Evolutionary conservation across 2,329 filamentous ascomycete genomes (phyloP), one percentile per base, ranked within the genome.

Genomic region (Fusarium sarcochroum): DNA sequence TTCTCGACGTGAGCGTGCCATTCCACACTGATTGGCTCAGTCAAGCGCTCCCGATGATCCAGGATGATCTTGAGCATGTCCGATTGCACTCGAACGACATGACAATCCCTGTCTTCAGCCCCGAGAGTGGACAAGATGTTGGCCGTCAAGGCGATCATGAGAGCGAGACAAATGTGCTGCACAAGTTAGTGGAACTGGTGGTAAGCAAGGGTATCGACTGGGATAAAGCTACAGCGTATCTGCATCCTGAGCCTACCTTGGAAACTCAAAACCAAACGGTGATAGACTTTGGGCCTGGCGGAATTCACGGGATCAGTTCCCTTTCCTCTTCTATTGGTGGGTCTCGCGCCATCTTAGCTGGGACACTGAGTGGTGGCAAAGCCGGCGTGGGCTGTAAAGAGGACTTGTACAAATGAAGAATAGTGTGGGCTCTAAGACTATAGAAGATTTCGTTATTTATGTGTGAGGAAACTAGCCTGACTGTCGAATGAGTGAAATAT

Each of bases 1-100:
- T 62, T 23, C 47, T 62, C 18, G 17, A 62, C 13, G 58, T 58
- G 17, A 62, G 58, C 21, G 58, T 62, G n/a, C 58, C 58, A 14
- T 62, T 62, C 30, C 58, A 62, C 23, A 62, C 34, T 17, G 15
- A 18, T 10, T 62, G 53, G 53, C 53, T 62, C 6, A 37, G 58
- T 4, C 13, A 52, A 15, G 58, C 58, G 5, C 18, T 62, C 14
- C 46, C 41, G 34, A 44, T 52, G 52, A 58, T 62, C 35, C 58
- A 51, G 7, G 15, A 58, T 11, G 58, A 62, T 21, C 37, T 58
- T 35, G 48, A 58, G 7, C 21, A 58, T 20, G 20, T 58, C 20
- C 7, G 8, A 10, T 20, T 46, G 50, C 14, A 32, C 6, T 18
- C 38, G 4, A 41, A 38, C 15, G 18, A 34, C 10, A 30, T 32